These are phyloP conservation scores for Tetragonia tetragonoides DNA, from an alignment of 148 eudicot genomes.

Conservation along the genomic window DNA sequence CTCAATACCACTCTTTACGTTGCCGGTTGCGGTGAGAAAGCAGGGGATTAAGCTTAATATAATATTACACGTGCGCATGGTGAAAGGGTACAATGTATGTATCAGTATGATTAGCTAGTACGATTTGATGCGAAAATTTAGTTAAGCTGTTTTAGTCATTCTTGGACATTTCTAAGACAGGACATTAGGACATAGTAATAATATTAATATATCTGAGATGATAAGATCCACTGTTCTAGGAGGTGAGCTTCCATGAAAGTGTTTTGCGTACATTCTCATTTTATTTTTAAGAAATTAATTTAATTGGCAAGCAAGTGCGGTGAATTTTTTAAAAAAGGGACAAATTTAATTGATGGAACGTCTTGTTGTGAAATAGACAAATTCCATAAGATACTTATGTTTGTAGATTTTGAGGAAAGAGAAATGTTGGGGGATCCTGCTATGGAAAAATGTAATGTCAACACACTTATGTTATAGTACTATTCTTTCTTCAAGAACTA, in stretches of 20 bases:
- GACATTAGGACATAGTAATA: no score
- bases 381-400: slow-evolving; percentile 1
- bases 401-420: neutral
- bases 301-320: neutral
- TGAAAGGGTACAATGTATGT: no score
- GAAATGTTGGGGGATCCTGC: neutral
- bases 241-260: slow-evolving; percentile 7
- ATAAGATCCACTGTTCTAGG: slow-evolving; percentile 18
- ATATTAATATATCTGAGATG: neutral
- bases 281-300: neutral
- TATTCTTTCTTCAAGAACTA: no score
- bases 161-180: neutral
- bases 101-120: no score
- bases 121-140: neutral
- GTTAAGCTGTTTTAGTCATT: neutral
- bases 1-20: no score
- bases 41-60: no score
- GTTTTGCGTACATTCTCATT: neutral
- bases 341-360: neutral
- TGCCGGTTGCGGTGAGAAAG: no score
- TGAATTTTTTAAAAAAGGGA: neutral
- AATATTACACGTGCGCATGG: no score
- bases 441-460: no score
- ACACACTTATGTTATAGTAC: no score
- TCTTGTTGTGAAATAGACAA: neutral